Base-by-base conservation (phyloP, 495 filamentous ascomycete species). In the Penicillium nucicola region DNA sequence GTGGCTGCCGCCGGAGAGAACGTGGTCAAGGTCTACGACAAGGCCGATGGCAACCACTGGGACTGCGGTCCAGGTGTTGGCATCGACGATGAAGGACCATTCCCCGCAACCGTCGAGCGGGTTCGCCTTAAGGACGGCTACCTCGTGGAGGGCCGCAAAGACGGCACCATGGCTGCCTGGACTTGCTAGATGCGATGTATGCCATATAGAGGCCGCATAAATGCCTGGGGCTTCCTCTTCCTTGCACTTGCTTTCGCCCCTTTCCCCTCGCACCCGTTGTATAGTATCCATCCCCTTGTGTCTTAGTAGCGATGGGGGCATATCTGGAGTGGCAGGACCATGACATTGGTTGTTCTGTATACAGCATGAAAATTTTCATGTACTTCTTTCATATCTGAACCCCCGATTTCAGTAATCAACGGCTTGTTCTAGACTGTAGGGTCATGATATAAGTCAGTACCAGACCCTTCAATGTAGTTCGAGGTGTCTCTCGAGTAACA, bases 11-110 rank as follows among this genome's bases (percentile, higher is more conserved):
- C 90, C 0, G 88, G 91, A 39, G 92, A 97, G 66, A 85, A 86
- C 57, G 89, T 97, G 22, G 90, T 90, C 53, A 99, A 99, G 71
- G 86, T 97, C 40, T 97, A 97, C 68, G 93, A 99, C 71, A 97
- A 97, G 79, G 85, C 87, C 4, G 93, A 99, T 58, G 91, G 90
- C 10, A 74, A 88, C 50, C 95, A 97, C 66, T 97, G 93, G 93
- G 92, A 97, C 65, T 99, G 93, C 67, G 93, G 93, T 15, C 84
- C 89, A 0, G 90, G 90, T 28, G 82, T 86, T 31, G 77, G 74
- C 9, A 78, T 78, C 22, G 81, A 81, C 18, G 88, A 88, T 17
- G 61, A 77, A 13, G 84, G 75, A 8, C 81, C 77, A 42, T 72
- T 67, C 25, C 76, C 86, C 12, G 78, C 84, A 10, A 79, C 84